phyloP scores from a whole-genome alignment of 1,284 basidiomycete genomes.

The Pascua sp. region DNA sequence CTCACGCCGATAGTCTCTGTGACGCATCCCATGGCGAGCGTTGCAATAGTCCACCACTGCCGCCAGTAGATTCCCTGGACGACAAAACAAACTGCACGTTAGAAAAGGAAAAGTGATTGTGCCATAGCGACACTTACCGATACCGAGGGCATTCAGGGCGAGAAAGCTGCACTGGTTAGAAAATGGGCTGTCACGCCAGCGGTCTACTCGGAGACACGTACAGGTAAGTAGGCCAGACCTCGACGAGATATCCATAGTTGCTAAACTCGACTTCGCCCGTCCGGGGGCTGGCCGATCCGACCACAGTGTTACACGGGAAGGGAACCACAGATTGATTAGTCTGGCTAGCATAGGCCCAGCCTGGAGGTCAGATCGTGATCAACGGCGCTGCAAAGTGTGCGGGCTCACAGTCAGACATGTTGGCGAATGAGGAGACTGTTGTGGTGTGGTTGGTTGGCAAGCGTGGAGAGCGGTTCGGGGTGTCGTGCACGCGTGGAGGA shows the following conservation, averaged over 20 bases:
- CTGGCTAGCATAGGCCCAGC: too few species aligned
- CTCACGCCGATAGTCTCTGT: not conserved
- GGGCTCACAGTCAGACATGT: too few species aligned
- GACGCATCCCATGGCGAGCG: conserved; percentile 23
- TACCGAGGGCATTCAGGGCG: not conserved
- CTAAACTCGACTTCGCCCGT: conserved; percentile 21
- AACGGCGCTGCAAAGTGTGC: too few species aligned
- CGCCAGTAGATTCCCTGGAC: conserved; percentile 25
- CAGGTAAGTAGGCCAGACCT: not conserved
- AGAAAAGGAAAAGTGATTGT: not conserved
- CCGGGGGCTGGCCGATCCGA: conserved; percentile 24
- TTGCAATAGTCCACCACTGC: conserved; percentile 34
- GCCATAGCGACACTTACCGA: not conserved
- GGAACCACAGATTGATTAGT: not conserved
- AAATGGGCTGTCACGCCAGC: too few species aligned
- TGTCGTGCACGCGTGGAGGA: too few species aligned
- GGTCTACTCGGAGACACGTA: too few species aligned
- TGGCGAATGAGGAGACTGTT: too few species aligned
- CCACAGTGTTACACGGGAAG: conserved; percentile 27
- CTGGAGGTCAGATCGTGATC: too few species aligned
- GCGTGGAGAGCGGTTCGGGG: too few species aligned
- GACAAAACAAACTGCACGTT: conserved; percentile 23
- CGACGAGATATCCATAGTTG: conserved; percentile 23
- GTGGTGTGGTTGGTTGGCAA: too few species aligned
- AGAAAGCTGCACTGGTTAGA: not conserved